These are phyloP conservation scores for Rosa chinensis DNA, from an alignment of 306 rosid genomes.

Conservation along the genomic window DNA sequence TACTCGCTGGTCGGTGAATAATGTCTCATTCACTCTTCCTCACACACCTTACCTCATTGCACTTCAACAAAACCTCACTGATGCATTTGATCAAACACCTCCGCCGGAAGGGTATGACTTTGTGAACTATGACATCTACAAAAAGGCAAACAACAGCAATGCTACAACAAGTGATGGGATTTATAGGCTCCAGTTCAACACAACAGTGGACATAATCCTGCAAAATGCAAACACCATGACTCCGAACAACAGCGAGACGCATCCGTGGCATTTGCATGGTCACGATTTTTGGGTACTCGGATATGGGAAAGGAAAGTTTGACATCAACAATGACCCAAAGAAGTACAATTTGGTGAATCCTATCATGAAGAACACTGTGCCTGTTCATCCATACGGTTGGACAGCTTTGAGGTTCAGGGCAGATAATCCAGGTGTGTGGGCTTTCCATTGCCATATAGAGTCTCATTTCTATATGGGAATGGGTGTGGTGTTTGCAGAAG, in stretches of 20 bases:
- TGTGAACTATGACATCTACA: constrained; percentile 47
- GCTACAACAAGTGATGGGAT: constrained; percentile 62
- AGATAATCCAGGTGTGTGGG: constrained; percentile 85
- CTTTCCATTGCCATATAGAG: constrained; percentile 89
- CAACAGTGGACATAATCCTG: constrained; percentile 57
- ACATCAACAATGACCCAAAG: constrained; percentile 41
- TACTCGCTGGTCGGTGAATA: constrained; percentile 64
- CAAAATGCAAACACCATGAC: constrained; percentile 56
- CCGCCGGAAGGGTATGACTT: constrained; percentile 65
- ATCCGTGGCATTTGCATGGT: constrained; percentile 88
- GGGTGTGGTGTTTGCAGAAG: constrained; percentile 89
- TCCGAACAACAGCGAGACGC: constrained; percentile 49
- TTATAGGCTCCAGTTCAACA: constrained; percentile 41
- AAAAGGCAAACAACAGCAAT: constrained; percentile 26
- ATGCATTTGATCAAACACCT: constrained; percentile 48
- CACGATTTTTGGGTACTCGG: constrained; percentile 92
- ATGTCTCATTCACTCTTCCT: constrained; percentile 67
- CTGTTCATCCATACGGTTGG: constrained; percentile 76
- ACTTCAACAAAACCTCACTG: constrained; percentile 44
- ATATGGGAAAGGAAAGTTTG: constrained; percentile 68
- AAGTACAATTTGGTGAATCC: constrained; percentile 76
- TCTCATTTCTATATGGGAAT: constrained; percentile 86
- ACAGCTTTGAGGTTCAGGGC: constrained; percentile 81
- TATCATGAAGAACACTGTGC: constrained; percentile 78
- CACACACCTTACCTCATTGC: constrained; percentile 79